phyloP scores from a whole-genome alignment of 73 alveolate genomes.

The Tetrahymena malaccensis region DNA sequence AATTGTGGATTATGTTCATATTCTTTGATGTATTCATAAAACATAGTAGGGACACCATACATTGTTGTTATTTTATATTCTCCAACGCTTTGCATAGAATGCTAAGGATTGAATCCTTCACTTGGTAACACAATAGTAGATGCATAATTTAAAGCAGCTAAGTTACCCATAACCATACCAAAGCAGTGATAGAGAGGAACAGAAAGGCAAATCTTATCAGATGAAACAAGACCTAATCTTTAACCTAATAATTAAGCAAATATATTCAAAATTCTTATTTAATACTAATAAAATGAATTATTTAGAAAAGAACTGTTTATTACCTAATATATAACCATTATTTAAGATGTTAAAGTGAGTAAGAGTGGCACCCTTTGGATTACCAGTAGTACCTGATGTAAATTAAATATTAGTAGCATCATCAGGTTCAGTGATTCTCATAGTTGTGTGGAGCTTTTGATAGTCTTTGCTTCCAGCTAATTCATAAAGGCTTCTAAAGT shows the following conservation, averaged over 20 bases:
- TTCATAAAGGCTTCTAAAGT: conserved; percentile 45
- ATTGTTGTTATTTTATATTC: conserved; percentile 46
- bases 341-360: conserved; percentile 54
- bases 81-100: conserved; percentile 43
- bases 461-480: neutral
- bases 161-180: conserved; percentile 80
- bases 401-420: conserved; percentile 69
- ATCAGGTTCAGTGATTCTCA: conserved; percentile 33
- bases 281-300: too few relatives aligned
- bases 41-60: conserved; percentile 83
- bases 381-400: conserved; percentile 82
- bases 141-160: conserved; percentile 56
- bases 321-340: conserved; percentile 39
- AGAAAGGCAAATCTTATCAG: conserved; percentile 55
- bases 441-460: conserved; percentile 28
- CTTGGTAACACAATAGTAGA: conserved; percentile 67
- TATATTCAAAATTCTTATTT: too few relatives aligned
- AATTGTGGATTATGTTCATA: conserved; percentile 2
- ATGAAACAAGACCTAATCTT: conserved; percentile 20
- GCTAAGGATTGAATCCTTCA: conserved; percentile 57
- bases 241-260: conserved; percentile 29
- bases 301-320: neutral
- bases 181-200: conserved; percentile 83
- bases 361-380: conserved; percentile 74
- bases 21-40: conserved; percentile 51